Conservation (phyloP, 2,329 filamentous ascomycete genomes). For the Fonsecaea erecta region DNA sequence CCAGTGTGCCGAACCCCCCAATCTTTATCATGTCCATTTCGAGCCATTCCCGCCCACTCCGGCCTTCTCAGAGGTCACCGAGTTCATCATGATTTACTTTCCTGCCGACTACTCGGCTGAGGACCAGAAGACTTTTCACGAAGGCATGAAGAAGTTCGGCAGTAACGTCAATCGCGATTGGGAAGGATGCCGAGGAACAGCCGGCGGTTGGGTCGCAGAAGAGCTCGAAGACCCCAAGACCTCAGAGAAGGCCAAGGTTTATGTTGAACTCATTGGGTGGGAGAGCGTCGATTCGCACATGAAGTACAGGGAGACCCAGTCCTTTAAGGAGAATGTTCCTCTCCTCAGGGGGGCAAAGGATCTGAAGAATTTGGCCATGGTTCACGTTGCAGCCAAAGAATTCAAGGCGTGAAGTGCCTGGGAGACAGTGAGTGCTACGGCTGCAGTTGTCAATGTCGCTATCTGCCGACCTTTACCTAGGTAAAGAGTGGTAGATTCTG, state of each 20-base stretch:
- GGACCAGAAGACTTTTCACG: conserved; percentile 33
- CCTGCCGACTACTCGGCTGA: conserved; percentile 30
- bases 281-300: conserved; percentile 46
- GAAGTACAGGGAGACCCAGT: conserved; percentile 44
- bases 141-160: conserved; percentile 30
- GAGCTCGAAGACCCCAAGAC: conserved; percentile 40
- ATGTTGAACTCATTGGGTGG: conserved; percentile 46
- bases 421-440: background rate
- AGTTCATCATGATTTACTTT: conserved; percentile 37
- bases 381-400: conserved; percentile 32
- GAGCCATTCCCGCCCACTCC: conserved; percentile 36
- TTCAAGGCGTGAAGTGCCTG: conserved; percentile 4
- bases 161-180: conserved; percentile 20
- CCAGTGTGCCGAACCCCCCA: background rate
- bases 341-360: conserved; percentile 35
- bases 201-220: conserved; percentile 39
- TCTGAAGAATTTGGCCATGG: conserved; percentile 32
- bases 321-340: conserved; percentile 45
- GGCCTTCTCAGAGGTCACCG: conserved; percentile 36
- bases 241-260: conserved; percentile 39
- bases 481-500: background rate
- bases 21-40: conserved; percentile 36
- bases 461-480: background rate
- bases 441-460: background rate
- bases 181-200: conserved; percentile 32